Conservation (phyloP, 805 yeast genomes). For the Pichia rugopelliculosa region DNA sequence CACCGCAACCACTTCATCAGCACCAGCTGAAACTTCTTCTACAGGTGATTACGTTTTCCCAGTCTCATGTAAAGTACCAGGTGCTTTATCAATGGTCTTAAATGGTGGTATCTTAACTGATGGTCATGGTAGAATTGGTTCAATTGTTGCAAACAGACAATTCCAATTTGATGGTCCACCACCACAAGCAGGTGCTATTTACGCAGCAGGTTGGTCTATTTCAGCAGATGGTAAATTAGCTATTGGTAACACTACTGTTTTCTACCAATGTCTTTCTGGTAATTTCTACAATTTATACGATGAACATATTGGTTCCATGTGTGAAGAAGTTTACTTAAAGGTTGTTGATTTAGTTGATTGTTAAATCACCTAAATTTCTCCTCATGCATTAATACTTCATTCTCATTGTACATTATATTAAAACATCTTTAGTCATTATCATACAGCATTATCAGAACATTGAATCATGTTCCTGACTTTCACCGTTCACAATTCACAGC, state of each 20-base stretch:
- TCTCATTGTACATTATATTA: not conserved
- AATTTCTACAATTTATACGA: slow-evolving; percentile 53
- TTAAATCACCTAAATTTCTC: slow-evolving; percentile 17
- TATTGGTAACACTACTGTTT: slow-evolving; percentile 40
- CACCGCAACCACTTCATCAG: slow-evolving; percentile 20
- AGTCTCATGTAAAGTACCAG: slow-evolving; percentile 31
- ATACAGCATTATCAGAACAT: not conserved
- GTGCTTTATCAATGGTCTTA: slow-evolving; percentile 39
- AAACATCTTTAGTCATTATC: not conserved
- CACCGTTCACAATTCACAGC: not conserved
- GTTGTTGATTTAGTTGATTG: slow-evolving; percentile 38
- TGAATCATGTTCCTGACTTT: slow-evolving; percentile 1
- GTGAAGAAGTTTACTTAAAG: slow-evolving; percentile 38
- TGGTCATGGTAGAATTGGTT: slow-evolving; percentile 44
- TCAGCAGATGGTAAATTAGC: slow-evolving; percentile 41
- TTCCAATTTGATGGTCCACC: slow-evolving; percentile 63
- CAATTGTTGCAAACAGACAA: slow-evolving; percentile 56
- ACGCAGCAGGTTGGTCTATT: slow-evolving; percentile 48
- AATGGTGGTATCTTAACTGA: slow-evolving; percentile 37
- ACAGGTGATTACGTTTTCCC: slow-evolving; percentile 17
- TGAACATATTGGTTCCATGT: slow-evolving; percentile 38
- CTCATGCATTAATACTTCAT: not conserved
- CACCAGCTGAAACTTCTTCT: slow-evolving; percentile 23
- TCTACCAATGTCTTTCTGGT: slow-evolving; percentile 53
- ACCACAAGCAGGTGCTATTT: slow-evolving; percentile 52